Evolutionary conservation across 2,329 filamentous ascomycete genomes (phyloP), one percentile per base, ranked within the genome.

Genomic region (Chaetomiaceae sp.): DNA sequence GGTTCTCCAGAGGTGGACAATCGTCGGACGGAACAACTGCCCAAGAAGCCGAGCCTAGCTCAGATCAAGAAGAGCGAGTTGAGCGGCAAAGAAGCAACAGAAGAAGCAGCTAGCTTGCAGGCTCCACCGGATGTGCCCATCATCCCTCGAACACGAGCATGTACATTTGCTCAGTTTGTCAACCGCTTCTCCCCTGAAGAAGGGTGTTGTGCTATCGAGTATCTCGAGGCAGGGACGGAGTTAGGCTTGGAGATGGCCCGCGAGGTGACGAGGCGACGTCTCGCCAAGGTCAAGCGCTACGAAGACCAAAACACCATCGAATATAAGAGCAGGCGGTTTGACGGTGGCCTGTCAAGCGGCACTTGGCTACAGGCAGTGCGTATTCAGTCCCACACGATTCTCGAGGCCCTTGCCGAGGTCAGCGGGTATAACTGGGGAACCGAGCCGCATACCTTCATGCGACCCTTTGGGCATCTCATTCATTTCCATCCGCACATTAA

Each of bases 171-270:
- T 32, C 44, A 46, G 20, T 46, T 46, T 29, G 44, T 46, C 30
- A 46, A 46, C 32, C 44, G 44, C 20, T 46, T 46, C 14, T 34
- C 44, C 4, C 44, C 44, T 3, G 44, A 46, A 29, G 44, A 46
- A 9, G 30, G 16, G 9, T 18, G 44, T 5, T 46, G 37, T 27
- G 44, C 44, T 9, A 46, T 46, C 44, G 44, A 46, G 21, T 46
- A 46, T 14, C 44, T 46, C 21, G 44, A 46, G 33, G 30, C 44
- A 13, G 44, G 44, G 21, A 37, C 29, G 11, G 32, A 46, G 20
- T 32, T 46, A 2, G 44, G 44, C 44, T 7, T 36, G 7, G 44
- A 46, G 14, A 46, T 46, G 44, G 44, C 44, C 21, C 36, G 20
- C 11, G 44, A 46, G 44, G 32, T 27, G 30, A 32, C 14, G 30